These are phyloP conservation scores for Aspergillus ruber DNA, from an alignment of 2,329 filamentous ascomycete species.

Conservation along the genomic window DNA sequence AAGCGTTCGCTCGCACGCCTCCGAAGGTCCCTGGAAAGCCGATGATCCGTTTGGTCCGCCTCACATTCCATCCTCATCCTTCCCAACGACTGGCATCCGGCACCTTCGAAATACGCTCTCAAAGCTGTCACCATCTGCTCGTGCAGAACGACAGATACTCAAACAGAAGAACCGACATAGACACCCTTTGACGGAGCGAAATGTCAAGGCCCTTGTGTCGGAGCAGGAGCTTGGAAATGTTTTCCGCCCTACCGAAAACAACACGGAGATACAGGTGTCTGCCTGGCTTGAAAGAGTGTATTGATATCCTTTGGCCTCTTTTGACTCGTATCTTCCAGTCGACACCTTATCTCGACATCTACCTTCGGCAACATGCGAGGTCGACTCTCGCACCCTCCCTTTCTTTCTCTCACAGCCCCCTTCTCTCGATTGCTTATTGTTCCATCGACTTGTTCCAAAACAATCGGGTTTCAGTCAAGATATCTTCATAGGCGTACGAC, in stretches of 20 bases:
- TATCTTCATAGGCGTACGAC: neutral
- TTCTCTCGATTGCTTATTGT: neutral
- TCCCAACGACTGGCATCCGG: slow-evolving; percentile 24
- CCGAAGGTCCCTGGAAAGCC: slow-evolving; percentile 24
- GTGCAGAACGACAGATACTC: slow-evolving; percentile 29
- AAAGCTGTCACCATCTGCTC: slow-evolving; percentile 26
- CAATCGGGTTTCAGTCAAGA: neutral
- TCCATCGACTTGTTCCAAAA: neutral
- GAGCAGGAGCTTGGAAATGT: slow-evolving; percentile 44
- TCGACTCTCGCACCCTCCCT: too few relatives aligned
- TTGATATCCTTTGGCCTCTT: slow-evolving; percentile 22
- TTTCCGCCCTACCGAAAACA: slow-evolving; percentile 50
- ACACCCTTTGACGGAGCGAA: slow-evolving; percentile 29
- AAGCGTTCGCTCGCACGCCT: slow-evolving; percentile 16
- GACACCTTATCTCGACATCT: slow-evolving; percentile 8
- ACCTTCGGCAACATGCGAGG: neutral
- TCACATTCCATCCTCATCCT: slow-evolving; percentile 20
- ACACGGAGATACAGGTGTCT: slow-evolving; percentile 63
- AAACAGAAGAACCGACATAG: slow-evolving; percentile 31
- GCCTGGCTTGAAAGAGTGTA: slow-evolving; percentile 66
- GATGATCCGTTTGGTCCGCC: slow-evolving; percentile 28
- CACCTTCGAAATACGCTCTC: slow-evolving; percentile 31
- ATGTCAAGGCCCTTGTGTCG: slow-evolving; percentile 30
- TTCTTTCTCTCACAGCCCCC: too few relatives aligned
- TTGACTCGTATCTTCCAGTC: slow-evolving; percentile 17